A percentile compares a stretch with the other conserved stretches of the same genome.
Evolutionary conservation across 1,139 yeast genomes (phyloP).

Genomic region (Pichia sp.): DNA sequence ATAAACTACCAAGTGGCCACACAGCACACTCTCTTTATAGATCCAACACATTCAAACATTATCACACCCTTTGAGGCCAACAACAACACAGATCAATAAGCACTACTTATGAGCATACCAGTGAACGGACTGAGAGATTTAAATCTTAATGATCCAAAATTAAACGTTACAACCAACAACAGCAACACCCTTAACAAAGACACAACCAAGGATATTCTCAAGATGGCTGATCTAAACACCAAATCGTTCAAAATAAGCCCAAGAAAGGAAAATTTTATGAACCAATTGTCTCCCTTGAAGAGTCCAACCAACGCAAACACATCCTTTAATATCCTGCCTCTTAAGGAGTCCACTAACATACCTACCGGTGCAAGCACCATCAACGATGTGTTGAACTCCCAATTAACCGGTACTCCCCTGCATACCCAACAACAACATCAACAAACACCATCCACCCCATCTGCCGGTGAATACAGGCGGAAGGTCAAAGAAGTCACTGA

Average conservation of each 20-base stretch:
- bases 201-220: background rate
- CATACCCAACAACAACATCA: background rate
- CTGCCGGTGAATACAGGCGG: background rate
- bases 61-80: too few species aligned
- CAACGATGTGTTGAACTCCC: background rate
- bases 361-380: background rate
- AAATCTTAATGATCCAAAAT: constrained; percentile 10
- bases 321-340: constrained; percentile 4
- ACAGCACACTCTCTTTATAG: too few species aligned
- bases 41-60: too few species aligned
- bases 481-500: constrained; percentile 20
- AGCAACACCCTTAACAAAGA: background rate
- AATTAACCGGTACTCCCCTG: background rate
- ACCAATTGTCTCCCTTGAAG: constrained; percentile 1
- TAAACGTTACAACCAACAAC: background rate
- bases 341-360: constrained; percentile 1
- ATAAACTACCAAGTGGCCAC: too few species aligned
- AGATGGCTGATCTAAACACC: background rate
- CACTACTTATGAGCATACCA: background rate
- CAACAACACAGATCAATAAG: too few species aligned
- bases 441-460: background rate
- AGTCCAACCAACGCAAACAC: constrained; percentile 7
- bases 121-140: constrained; percentile 2
- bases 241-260: constrained; percentile 12
- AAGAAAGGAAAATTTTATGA: constrained; percentile 3